Conservation (phyloP, 2,329 filamentous ascomycete species). For the Fusarium domesticum region DNA sequence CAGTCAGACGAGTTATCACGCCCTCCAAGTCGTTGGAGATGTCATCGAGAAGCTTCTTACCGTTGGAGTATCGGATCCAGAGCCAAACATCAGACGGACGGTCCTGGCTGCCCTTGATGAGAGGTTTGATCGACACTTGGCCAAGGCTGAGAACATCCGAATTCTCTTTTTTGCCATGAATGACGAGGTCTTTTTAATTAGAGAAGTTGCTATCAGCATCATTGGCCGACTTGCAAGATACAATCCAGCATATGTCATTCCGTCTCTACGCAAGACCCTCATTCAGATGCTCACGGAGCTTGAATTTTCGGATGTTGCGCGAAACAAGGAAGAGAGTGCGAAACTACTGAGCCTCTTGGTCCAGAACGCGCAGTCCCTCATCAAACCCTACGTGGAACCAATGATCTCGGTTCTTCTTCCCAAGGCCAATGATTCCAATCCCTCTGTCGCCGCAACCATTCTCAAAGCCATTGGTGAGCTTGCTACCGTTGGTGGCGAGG, state of each 20-base stretch:
- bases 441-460: slow-evolving; percentile 91
- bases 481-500: slow-evolving; percentile 87
- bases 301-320: slow-evolving; percentile 89
- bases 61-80: slow-evolving; percentile 88
- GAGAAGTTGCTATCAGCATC: slow-evolving; percentile 93
- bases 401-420: slow-evolving; percentile 94
- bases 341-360: slow-evolving; percentile 90
- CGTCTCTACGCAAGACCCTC: slow-evolving; percentile 87
- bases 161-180: slow-evolving; percentile 94
- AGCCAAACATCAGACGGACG: slow-evolving; percentile 82
- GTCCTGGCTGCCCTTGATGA: slow-evolving; percentile 87
- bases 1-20: slow-evolving; percentile 95
- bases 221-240: slow-evolving; percentile 87
- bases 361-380: slow-evolving; percentile 85
- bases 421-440: slow-evolving; percentile 80
- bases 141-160: slow-evolving; percentile 94
- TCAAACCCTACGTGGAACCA: slow-evolving; percentile 94
- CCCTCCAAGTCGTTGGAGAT: slow-evolving; percentile 93
- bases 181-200: slow-evolving; percentile 87
- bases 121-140: slow-evolving; percentile 94
- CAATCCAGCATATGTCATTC: slow-evolving; percentile 97
- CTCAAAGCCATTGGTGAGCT: slow-evolving; percentile 92
- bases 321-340: slow-evolving; percentile 95
- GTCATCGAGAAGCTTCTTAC: slow-evolving; percentile 96
- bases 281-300: slow-evolving; percentile 96